Conservation (phyloP, 495 filamentous ascomycete genomes). For the Penicillium pulvis region DNA sequence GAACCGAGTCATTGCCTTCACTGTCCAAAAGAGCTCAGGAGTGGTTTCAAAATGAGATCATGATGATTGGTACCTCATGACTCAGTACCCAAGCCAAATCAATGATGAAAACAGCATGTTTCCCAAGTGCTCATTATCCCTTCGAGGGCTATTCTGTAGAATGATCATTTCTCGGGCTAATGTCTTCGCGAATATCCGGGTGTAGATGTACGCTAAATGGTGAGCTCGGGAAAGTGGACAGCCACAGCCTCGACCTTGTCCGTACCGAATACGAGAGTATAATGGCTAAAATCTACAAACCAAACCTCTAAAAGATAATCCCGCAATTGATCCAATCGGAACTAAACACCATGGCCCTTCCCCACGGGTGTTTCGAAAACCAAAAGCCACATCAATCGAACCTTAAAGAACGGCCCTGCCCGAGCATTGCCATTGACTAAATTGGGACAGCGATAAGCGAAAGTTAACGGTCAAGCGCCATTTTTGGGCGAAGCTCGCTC, state of each 20-base stretch:
- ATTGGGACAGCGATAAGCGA: not conserved
- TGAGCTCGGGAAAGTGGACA: not conserved
- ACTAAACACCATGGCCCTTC: not conserved
- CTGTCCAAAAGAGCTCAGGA: no score
- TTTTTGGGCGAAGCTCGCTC: slow-evolving; percentile 5
- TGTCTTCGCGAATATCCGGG: no score
- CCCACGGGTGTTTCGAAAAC: not conserved
- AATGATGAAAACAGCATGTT: no score
- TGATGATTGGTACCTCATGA: no score
- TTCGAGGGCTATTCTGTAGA: no score
- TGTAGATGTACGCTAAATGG: no score
- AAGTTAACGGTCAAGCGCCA: not conserved
- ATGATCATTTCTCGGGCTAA: no score
- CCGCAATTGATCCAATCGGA: not conserved
- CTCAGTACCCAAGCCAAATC: no score
- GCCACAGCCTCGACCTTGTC: not conserved
- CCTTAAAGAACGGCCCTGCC: not conserved
- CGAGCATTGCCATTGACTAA: not conserved
- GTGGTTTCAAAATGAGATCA: no score
- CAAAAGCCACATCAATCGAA: not conserved
- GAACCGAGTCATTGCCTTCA: no score
- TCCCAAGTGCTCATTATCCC: no score
- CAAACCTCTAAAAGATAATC: not conserved
- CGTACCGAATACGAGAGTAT: not conserved
- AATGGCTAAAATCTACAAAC: not conserved